A percentile compares a stretch with the other conserved stretches of the same genome.
Conservation (phyloP, 371 early-diverging fungal species). For the Rhizopus arrhizus region DNA sequence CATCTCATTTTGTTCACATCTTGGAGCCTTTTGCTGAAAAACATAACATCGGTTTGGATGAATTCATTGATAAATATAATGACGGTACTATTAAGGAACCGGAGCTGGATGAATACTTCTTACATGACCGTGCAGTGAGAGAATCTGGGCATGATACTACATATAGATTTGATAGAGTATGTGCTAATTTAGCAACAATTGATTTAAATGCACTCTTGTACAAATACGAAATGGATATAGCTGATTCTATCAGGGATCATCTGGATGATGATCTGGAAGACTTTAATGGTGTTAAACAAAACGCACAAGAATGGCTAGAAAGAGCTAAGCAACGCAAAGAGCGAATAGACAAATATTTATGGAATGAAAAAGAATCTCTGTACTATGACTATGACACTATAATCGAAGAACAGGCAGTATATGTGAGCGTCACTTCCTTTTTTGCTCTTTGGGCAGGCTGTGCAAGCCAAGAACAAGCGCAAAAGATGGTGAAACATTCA, state of each 20-base stretch:
- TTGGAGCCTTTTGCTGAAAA: conserved; percentile 77
- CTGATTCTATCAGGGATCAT: conserved; percentile 61
- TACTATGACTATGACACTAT: conserved; percentile 67
- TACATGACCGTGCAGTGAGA: conserved; percentile 93
- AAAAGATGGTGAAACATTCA: conserved; percentile 44
- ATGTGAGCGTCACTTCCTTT: conserved; percentile 70
- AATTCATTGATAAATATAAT: conserved; percentile 69
- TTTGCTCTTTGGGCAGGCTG: conserved; percentile 76
- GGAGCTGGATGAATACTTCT: conserved; percentile 87
- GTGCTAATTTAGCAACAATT: conserved; percentile 87
- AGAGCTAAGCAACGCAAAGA: conserved; percentile 50
- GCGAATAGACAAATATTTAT: conserved; percentile 63
- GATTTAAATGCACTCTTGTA: conserved; percentile 88
- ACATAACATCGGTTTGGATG: conserved; percentile 64
- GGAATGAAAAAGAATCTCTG: conserved; percentile 54
- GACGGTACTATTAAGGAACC: conserved; percentile 68
- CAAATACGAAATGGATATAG: conserved; percentile 91
- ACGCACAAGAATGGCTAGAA: conserved; percentile 48
- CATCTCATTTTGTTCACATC: conserved; percentile 87
- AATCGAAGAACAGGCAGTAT: conserved; percentile 47
- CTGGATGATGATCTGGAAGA: conserved; percentile 62
- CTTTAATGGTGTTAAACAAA: conserved; percentile 40
- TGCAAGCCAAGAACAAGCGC: conserved; percentile 62
- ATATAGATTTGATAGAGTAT: conserved; percentile 85
- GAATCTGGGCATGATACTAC: conserved; percentile 96